Evolutionary conservation across 2,329 filamentous ascomycete species (phyloP).

Genomic region (Cladosporium velox): DNA sequence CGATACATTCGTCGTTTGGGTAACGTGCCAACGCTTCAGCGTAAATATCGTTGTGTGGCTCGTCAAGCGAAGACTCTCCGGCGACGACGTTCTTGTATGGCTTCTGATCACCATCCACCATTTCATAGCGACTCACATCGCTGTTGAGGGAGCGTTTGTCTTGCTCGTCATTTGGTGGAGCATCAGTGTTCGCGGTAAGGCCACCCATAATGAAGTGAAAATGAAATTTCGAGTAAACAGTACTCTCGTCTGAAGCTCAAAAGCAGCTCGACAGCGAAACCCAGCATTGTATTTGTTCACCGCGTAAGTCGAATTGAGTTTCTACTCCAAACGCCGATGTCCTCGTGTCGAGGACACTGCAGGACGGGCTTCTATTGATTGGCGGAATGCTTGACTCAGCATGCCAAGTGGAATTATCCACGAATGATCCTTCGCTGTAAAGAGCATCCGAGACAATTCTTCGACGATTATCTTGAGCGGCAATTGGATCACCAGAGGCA

Average conservation of each 20-base stretch:
- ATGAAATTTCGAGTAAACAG: not conserved
- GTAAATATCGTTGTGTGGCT: not conserved
- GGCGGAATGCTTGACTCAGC: not conserved
- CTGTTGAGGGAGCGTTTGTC: constrained; percentile 1
- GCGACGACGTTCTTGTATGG: not conserved
- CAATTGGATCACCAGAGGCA: not conserved
- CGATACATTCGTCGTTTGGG: constrained; percentile 43
- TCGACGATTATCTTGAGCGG: too few relatives aligned
- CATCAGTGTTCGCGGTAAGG: not conserved
- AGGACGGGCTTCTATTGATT: not conserved
- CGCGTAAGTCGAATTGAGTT: not conserved
- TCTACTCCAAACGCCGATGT: not conserved
- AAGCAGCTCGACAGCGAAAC: not conserved
- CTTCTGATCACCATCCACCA: not conserved
- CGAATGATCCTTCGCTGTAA: constrained; percentile 1
- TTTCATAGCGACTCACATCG: constrained; percentile 3
- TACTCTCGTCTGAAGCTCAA: not conserved
- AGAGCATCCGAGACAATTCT: not conserved
- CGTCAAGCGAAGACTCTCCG: not conserved
- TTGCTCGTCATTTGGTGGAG: not conserved
- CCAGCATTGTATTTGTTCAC: not conserved
- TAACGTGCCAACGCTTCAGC: constrained; percentile 9
- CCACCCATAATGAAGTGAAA: not conserved
- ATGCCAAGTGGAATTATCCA: not conserved
- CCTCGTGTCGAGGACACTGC: not conserved